Evolutionary conservation across 768 basidiomycete genomes (phyloP).

Genomic region (Termitomyces sp.): DNA sequence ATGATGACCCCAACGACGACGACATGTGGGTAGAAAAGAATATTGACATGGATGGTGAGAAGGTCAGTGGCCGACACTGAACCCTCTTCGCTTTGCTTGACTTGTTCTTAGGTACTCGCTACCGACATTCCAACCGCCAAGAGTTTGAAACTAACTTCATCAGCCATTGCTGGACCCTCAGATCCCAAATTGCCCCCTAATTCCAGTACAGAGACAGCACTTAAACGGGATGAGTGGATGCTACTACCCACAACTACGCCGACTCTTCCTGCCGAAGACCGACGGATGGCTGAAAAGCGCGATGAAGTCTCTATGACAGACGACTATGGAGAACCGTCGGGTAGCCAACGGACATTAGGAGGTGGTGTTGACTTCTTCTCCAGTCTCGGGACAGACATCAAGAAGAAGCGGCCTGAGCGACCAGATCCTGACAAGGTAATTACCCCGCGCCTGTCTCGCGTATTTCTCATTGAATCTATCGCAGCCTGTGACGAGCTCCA

Average conservation of each 20-base stretch:
- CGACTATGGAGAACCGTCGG: constrained; percentile 53
- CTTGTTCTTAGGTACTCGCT: constrained; percentile 47
- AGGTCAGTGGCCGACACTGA: constrained; percentile 42
- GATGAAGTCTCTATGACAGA: constrained; percentile 64
- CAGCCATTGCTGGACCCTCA: constrained; percentile 42
- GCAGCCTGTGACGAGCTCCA: constrained; percentile 58
- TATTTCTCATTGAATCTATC: constrained; percentile 12
- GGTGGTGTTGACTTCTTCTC: constrained; percentile 89
- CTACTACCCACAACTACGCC: constrained; percentile 41
- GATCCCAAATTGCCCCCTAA: constrained; percentile 46
- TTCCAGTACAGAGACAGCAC: constrained; percentile 42
- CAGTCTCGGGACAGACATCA: constrained; percentile 71
- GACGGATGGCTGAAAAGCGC: constrained; percentile 19
- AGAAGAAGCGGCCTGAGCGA: constrained; percentile 55
- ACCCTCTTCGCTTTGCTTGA: constrained; percentile 8
- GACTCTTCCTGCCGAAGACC: constrained; percentile 19
- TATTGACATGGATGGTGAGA: constrained; percentile 72
- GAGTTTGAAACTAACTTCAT: constrained; percentile 65
- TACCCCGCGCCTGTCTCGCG: constrained; percentile 8
- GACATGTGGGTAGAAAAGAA: constrained; percentile 90
- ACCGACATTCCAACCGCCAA: constrained; percentile 76
- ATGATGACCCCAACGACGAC: constrained; percentile 72
- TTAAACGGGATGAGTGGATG: constrained; percentile 91
- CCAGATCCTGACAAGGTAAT: constrained; percentile 71
- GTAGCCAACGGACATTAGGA: constrained; percentile 41